phyloP scores from a whole-genome alignment of 148 eudicot species.

The Vaccinium corymbosum region DNA sequence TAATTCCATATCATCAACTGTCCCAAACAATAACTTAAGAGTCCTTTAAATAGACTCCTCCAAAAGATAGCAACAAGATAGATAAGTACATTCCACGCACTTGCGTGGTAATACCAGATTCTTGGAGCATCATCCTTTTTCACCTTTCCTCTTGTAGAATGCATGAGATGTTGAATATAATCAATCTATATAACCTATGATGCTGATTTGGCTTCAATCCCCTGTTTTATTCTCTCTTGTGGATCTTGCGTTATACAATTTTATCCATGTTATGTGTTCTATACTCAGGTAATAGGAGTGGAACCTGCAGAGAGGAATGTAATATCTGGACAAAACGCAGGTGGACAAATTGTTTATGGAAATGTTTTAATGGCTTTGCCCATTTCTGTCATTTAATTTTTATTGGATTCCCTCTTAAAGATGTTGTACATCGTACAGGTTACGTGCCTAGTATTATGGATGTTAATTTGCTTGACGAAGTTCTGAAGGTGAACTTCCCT shows the following conservation, averaged over 20 bases:
- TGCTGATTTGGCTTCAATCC: background rate
- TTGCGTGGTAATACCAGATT: background rate
- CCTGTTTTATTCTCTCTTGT: background rate
- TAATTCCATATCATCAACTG: background rate
- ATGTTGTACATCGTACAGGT: constrained; percentile 38
- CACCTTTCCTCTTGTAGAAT: background rate
- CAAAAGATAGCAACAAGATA: background rate
- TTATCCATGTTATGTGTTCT: constrained; percentile 1
- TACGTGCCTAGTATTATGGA: constrained; percentile 60
- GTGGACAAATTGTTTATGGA: constrained; percentile 22
- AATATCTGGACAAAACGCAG: constrained; percentile 64
- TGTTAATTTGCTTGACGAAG: constrained; percentile 54
- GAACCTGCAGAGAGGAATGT: constrained; percentile 70
- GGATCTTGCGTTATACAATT: background rate
- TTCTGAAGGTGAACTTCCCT: constrained; percentile 45
- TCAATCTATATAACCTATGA: background rate
- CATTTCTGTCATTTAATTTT: background rate
- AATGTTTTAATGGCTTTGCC: constrained; percentile 13
- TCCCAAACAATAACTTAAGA: background rate
- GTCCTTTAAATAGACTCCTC: background rate
- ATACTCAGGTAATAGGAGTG: constrained; percentile 58
- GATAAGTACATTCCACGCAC: background rate
- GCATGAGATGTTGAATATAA: background rate
- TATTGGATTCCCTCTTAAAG: background rate
- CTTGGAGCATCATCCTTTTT: background rate